Evolutionary conservation across 2,329 filamentous ascomycete species (phyloP).

Genomic region (Trichoderma harzianum): DNA sequence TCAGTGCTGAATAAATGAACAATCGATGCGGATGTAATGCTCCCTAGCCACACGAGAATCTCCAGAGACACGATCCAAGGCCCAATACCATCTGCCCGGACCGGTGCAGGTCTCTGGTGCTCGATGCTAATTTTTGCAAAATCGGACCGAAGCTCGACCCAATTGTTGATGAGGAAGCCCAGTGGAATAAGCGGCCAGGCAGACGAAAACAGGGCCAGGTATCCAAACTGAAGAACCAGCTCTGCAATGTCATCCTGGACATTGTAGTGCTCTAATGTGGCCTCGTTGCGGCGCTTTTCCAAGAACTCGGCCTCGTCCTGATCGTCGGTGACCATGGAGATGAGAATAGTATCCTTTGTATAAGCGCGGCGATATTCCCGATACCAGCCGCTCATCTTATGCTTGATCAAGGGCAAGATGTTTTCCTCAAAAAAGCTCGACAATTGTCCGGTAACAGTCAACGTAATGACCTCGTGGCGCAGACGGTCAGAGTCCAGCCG

Average conservation of each 20-base stretch:
- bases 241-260: slow-evolving; percentile 71
- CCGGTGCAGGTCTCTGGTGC: slow-evolving; percentile 66
- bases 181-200: slow-evolving; percentile 73
- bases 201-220: slow-evolving; percentile 68
- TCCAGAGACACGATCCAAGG: slow-evolving; percentile 68
- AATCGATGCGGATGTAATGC: slow-evolving; percentile 67
- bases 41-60: slow-evolving; percentile 69
- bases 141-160: slow-evolving; percentile 73
- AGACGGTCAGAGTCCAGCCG: slow-evolving; percentile 63
- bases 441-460: slow-evolving; percentile 69
- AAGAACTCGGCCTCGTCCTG: slow-evolving; percentile 64
- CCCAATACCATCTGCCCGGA: slow-evolving; percentile 69
- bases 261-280: slow-evolving; percentile 65
- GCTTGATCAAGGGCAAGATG: slow-evolving; percentile 65
- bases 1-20: slow-evolving; percentile 68
- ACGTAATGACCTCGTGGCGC: slow-evolving; percentile 70
- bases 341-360: slow-evolving; percentile 42
- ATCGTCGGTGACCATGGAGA: slow-evolving; percentile 51
- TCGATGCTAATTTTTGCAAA: slow-evolving; percentile 74
- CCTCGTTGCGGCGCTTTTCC: slow-evolving; percentile 61
- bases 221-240: slow-evolving; percentile 71
- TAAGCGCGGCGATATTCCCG: slow-evolving; percentile 35
- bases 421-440: slow-evolving; percentile 71
- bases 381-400: slow-evolving; percentile 49
- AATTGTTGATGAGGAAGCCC: slow-evolving; percentile 73